Base-by-base conservation (phyloP, 108 stramenopile species). In the Fragilariopsis cylindrus region DNA sequence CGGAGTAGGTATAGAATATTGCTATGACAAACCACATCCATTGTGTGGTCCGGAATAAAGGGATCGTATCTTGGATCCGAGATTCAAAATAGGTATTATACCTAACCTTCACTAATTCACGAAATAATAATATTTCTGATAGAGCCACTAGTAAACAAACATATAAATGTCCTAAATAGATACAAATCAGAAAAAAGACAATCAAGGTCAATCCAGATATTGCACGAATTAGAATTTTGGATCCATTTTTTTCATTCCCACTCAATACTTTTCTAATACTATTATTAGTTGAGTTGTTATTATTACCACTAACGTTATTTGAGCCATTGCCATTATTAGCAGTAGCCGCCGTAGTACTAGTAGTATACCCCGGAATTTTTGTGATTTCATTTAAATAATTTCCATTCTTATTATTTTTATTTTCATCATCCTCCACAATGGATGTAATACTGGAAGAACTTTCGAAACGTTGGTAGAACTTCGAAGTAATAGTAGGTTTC, bases 21-120 rank as follows among this genome's bases (percentile, higher is more conserved):
- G 96, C 88, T 1, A 91, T 88, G 16, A 74, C 78, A 82, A 97
- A 99, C 98, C 98, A 99, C 84, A 91, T 78, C 98, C 98, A 99
- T 74, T 99, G 98, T 42, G 95, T 91, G 9, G 98, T 98, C 9
- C 98, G 96, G 70, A 99, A 99, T 44, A 97, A 83, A 5, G 98
- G 98, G 75, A 98, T 96, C n/a, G 87, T 91, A 50, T 88, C 73
- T 72, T 97, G 88, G 71, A 92, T 89, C 45, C 46, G 4, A 6
- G 79, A 77, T 47, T 85, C 62, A 58, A 87, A 95, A 75, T 88
- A 88, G 11, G 87, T 83, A 70, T 85, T 82, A 79, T 97, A 97
- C 0, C 98, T 91, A 8, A 99, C 97, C 49, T 88, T 95, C 56
- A 99, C 97, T 19, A 99, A 74, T 82, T 99, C 98, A 18, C 95